Evolutionary conservation across 1,284 basidiomycete genomes (phyloP).

Genomic region (Cryptococcus sp.): DNA sequence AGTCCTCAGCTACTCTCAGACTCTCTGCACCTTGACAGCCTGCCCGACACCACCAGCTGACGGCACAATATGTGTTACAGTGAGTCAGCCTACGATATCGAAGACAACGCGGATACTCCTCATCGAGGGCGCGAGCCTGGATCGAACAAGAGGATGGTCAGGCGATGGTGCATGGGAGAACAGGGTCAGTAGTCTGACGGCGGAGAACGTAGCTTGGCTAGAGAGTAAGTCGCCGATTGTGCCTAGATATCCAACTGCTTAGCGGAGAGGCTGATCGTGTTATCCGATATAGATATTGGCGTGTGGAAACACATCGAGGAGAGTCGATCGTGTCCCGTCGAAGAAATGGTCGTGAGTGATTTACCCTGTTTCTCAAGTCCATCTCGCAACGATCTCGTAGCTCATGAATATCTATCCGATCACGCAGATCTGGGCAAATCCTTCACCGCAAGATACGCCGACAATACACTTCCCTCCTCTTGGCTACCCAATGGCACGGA

Average conservation of each 20-base stretch:
- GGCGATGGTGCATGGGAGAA: slow-evolving; percentile 71
- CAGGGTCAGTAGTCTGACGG: slow-evolving; percentile 85
- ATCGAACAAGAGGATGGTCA: slow-evolving; percentile 69
- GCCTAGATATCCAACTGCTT: background rate
- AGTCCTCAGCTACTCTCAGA: slow-evolving; percentile 28
- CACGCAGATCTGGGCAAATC: slow-evolving; percentile 69
- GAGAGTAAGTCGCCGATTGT: slow-evolving; percentile 59
- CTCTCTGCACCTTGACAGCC: background rate
- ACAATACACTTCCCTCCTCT: slow-evolving; percentile 46
- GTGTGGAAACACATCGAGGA: slow-evolving; percentile 77
- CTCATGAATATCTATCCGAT: background rate
- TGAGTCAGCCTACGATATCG: slow-evolving; percentile 58
- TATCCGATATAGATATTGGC: slow-evolving; percentile 66
- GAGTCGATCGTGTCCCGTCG: slow-evolving; percentile 68
- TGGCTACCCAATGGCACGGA: slow-evolving; percentile 64
- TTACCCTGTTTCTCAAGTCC: background rate
- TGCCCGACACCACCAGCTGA: too few species aligned
- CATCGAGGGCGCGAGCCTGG: slow-evolving; percentile 76
- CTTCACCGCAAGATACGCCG: slow-evolving; percentile 54
- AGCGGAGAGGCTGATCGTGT: background rate
- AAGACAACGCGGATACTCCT: slow-evolving; percentile 66
- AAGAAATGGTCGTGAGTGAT: slow-evolving; percentile 75
- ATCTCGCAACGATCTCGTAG: background rate
- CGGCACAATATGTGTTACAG: slow-evolving; percentile 50
- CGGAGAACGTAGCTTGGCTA: slow-evolving; percentile 74